Evolutionary conservation across 345 rosid genomes (phyloP).

Genomic region (Conringia planisiliqua): DNA sequence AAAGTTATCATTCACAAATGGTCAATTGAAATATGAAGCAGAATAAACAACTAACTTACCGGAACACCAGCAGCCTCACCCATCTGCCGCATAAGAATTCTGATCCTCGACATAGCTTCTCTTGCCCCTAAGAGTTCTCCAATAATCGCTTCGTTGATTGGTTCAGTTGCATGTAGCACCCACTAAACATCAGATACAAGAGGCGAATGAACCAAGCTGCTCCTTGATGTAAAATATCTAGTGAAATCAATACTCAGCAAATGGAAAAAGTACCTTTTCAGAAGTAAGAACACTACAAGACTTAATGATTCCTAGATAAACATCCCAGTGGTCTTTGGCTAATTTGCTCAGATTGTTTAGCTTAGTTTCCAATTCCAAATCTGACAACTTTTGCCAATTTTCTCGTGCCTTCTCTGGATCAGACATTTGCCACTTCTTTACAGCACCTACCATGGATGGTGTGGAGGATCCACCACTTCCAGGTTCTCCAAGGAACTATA

Average conservation of each 20-base stretch:
- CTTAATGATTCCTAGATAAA: slow-evolving; percentile 54
- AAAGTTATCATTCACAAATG: slow-evolving; percentile 3
- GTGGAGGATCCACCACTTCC: slow-evolving; percentile 98
- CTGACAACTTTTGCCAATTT: slow-evolving; percentile 77
- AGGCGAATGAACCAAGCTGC: slow-evolving; percentile 18
- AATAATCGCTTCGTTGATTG: slow-evolving; percentile 54
- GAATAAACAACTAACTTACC: slow-evolving; percentile 31
- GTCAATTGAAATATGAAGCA: slow-evolving; percentile 13
- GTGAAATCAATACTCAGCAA: neutral
- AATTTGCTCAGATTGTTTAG: slow-evolving; percentile 59
- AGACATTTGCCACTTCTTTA: slow-evolving; percentile 89
- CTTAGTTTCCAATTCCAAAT: slow-evolving; percentile 65
- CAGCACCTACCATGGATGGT: slow-evolving; percentile 98
- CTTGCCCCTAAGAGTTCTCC: slow-evolving; percentile 64
- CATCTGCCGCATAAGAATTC: slow-evolving; percentile 72
- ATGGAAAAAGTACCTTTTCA: slow-evolving; percentile 53
- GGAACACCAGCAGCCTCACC: slow-evolving; percentile 90
- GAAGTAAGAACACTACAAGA: slow-evolving; percentile 62
- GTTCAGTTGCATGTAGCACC: slow-evolving; percentile 59
- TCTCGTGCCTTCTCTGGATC: slow-evolving; percentile 75
- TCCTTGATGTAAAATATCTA: slow-evolving; percentile 2
- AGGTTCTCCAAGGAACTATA: slow-evolving; percentile 86
- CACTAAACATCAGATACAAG: slow-evolving; percentile 56
- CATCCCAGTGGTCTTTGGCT: slow-evolving; percentile 71
- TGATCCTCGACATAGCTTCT: slow-evolving; percentile 71